Evolutionary conservation across 2,329 filamentous ascomycete genomes (phyloP).

Genomic region (Pezizomycotina sp.): DNA sequence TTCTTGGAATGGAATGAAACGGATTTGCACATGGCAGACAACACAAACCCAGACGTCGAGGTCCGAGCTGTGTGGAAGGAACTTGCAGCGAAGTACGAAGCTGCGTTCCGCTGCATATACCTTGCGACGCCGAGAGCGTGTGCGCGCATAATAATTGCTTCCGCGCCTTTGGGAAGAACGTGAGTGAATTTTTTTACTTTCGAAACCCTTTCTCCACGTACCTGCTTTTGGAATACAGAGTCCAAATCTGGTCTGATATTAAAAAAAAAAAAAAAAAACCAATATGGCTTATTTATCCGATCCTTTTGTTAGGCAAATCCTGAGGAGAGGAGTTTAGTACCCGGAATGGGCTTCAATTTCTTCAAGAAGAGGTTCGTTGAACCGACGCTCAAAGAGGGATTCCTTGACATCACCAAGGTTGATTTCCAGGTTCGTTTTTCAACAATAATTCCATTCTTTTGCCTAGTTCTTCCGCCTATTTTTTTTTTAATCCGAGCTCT

Average conservation of each 20-base stretch:
- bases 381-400: constrained; percentile 61
- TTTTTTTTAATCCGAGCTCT: too few relatives aligned
- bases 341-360: constrained; percentile 61
- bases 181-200: constrained; percentile 26
- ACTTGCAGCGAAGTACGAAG: constrained; percentile 47
- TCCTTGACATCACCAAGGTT: constrained; percentile 58
- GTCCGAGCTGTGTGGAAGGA: constrained; percentile 63
- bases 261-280: constrained; percentile 3
- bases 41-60: constrained; percentile 77
- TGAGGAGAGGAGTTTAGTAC: constrained; percentile 56
- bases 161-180: constrained; percentile 43
- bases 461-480: too few relatives aligned
- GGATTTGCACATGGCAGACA: constrained; percentile 42
- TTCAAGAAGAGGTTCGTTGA: constrained; percentile 58
- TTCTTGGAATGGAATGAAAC: constrained; percentile 3
- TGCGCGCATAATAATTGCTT: constrained; percentile 79
- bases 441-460: too few relatives aligned
- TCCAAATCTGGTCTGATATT: constrained; percentile 1
- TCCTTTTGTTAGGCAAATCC: constrained; percentile 51
- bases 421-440: constrained; percentile 55
- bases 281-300: constrained; percentile 7
- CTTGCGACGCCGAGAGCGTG: constrained; percentile 58
- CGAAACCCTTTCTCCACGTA: constrained; percentile 5
- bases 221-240: constrained; percentile 4
- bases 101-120: constrained; percentile 71